Conservation (phyloP, 441 rosid species). For the Hura crepitans region DNA sequence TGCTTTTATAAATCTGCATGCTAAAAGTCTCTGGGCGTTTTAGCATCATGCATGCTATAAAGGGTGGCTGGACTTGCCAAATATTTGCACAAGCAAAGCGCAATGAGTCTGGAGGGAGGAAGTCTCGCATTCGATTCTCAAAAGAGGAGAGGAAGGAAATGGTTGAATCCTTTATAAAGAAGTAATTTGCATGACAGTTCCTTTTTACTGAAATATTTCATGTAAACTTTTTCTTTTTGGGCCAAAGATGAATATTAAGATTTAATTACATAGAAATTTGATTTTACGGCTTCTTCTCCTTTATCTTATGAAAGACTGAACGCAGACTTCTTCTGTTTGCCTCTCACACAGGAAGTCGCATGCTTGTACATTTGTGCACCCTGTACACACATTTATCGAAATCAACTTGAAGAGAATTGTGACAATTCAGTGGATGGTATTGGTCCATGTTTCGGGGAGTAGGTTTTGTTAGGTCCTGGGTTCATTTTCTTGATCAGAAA, state of each 20-base stretch:
- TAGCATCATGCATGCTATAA: constrained; percentile 60
- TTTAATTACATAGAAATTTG: neutral
- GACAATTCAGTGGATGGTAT: neutral
- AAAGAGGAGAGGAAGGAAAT: constrained; percentile 85
- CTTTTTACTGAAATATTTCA: constrained; percentile 15
- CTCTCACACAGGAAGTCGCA: constrained; percentile 5
- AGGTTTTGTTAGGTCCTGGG: neutral
- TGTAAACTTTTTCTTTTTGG: constrained; percentile 9
- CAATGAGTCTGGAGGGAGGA: constrained; percentile 67
- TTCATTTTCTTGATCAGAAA: neutral
- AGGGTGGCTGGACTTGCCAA: constrained; percentile 64
- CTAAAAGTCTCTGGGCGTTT: constrained; percentile 25
- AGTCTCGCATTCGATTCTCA: constrained; percentile 73
- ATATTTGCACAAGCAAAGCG: constrained; percentile 70
- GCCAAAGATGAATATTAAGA: neutral
- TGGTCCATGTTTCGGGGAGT: neutral
- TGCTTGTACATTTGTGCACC: neutral
- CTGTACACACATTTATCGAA: neutral
- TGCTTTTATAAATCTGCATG: constrained; percentile 27
- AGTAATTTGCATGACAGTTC: constrained; percentile 40
- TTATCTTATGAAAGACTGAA: neutral
- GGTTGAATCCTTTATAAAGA: constrained; percentile 72
- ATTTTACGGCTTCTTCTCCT: neutral
- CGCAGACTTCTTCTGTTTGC: neutral
- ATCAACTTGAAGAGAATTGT: constrained; percentile 1